These are phyloP conservation scores for Alternaria panax DNA, from an alignment of 2,329 filamentous ascomycete genomes.

Conservation along the genomic window DNA sequence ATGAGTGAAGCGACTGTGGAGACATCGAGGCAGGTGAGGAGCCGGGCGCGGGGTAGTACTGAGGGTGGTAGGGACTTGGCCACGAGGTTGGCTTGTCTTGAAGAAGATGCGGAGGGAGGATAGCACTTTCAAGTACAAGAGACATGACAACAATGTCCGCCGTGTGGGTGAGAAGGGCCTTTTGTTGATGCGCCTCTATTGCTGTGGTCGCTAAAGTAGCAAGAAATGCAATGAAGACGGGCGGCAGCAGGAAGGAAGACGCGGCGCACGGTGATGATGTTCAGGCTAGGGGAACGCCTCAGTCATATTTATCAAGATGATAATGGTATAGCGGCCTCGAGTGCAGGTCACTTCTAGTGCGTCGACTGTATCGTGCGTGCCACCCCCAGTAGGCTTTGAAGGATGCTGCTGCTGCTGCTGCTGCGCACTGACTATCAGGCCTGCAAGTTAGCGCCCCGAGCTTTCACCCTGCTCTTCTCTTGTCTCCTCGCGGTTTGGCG, in stretches of 20 bases:
- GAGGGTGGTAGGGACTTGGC: constrained; percentile 36
- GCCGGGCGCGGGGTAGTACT: constrained; percentile 34
- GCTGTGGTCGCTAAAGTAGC: constrained; percentile 19
- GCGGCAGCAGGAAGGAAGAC: constrained; percentile 14
- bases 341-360: constrained; percentile 38
- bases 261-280: constrained; percentile 15
- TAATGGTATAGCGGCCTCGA: constrained; percentile 22
- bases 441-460: constrained; percentile 36
- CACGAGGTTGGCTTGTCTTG: constrained; percentile 36
- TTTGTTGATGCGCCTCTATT: constrained; percentile 26
- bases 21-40: constrained; percentile 45
- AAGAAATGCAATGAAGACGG: constrained; percentile 14
- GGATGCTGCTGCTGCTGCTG: constrained; percentile 27
- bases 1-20: constrained; percentile 38
- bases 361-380: constrained; percentile 42
- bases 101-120: constrained; percentile 46
- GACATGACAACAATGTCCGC: constrained; percentile 39
- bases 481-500: constrained; percentile 27
- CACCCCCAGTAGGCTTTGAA: constrained; percentile 35
- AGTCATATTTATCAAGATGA: constrained; percentile 35
- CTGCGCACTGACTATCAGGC: constrained; percentile 33
- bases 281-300: constrained; percentile 23
- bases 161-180: constrained; percentile 15
- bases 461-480: constrained; percentile 33
- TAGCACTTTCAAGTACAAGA: constrained; percentile 44